phyloP scores from a whole-genome alignment of 306 rosid genomes.

The Corylus heterophylla region DNA sequence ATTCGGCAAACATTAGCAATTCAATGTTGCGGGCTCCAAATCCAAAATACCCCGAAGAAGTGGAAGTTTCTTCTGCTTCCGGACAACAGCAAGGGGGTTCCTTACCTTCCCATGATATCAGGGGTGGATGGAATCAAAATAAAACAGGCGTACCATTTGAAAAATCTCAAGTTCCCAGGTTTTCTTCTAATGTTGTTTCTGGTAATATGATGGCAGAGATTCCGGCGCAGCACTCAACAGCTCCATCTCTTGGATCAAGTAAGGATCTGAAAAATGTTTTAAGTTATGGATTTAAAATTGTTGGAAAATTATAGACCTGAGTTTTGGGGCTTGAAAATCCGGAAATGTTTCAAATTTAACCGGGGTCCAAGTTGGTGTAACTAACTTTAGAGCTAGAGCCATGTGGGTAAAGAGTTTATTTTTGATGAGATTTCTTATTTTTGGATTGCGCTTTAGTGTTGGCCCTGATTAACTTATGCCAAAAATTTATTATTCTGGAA shows the following conservation, averaged over 20 bases:
- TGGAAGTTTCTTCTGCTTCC: slow-evolving; percentile 53
- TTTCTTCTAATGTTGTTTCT: slow-evolving; percentile 41
- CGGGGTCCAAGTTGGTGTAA: neutral
- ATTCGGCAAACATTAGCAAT: slow-evolving; percentile 48
- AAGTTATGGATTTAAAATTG: slow-evolving; percentile 11
- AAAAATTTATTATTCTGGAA: slow-evolving; percentile 4
- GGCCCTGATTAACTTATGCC: slow-evolving; percentile 16
- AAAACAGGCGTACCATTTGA: slow-evolving; percentile 41
- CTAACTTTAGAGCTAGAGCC: slow-evolving; percentile 17
- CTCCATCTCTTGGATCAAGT: slow-evolving; percentile 43
- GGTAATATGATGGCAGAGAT: slow-evolving; percentile 38
- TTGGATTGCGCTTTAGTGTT: slow-evolving; percentile 12
- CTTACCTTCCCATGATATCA: slow-evolving; percentile 32
- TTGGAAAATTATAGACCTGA: slow-evolving; percentile 11
- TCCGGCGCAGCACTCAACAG: slow-evolving; percentile 38
- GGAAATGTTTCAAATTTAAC: slow-evolving; percentile 10
- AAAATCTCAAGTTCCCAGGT: slow-evolving; percentile 48
- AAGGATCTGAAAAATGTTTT: slow-evolving; percentile 25
- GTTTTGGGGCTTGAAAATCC: slow-evolving; percentile 9
- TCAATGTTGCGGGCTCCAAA: slow-evolving; percentile 40
- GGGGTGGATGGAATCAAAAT: slow-evolving; percentile 47
- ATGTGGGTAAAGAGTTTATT: slow-evolving; percentile 10
- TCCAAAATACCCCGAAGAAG: slow-evolving; percentile 53
- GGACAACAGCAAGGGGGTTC: slow-evolving; percentile 50
- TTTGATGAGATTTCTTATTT: neutral